Percentiles rank a stretch among this genome's conserved stretches.
Evolutionary conservation across 2,329 filamentous ascomycete species (phyloP).

Genomic region (Trichoderma oligosporum): DNA sequence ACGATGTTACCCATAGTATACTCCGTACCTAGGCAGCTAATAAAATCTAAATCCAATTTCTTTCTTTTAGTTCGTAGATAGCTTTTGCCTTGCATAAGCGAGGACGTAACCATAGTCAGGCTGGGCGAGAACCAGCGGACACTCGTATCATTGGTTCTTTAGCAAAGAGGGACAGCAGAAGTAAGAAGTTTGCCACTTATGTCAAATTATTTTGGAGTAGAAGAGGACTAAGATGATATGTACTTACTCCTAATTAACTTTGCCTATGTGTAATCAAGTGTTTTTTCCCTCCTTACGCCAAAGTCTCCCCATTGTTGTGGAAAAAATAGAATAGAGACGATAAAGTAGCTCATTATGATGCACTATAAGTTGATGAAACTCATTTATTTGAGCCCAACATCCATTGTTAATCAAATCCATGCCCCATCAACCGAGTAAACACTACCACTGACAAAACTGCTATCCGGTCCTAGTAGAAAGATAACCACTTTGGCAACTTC

Average conservation of each 20-base stretch:
- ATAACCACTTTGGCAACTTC: conserved; percentile 35
- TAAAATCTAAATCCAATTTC: neutral
- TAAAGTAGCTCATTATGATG: too few relatives aligned
- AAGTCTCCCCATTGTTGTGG: too few relatives aligned
- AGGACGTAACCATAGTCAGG: neutral
- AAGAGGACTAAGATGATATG: neutral
- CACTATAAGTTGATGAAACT: neutral
- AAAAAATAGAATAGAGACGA: too few relatives aligned
- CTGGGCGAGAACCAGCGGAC: neutral
- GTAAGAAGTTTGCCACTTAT: neutral
- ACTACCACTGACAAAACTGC: conserved; percentile 36
- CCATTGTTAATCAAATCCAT: conserved; percentile 30
- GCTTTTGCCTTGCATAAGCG: neutral
- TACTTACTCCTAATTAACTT: neutral
- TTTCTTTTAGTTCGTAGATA: neutral
- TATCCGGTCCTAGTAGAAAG: conserved; percentile 37
- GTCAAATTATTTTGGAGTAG: neutral
- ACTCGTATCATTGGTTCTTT: neutral
- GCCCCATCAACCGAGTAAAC: conserved; percentile 46
- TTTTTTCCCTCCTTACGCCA: neutral
- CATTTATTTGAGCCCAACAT: neutral
- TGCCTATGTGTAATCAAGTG: neutral
- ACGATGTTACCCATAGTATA: too few relatives aligned
- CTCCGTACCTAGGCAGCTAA: too few relatives aligned
- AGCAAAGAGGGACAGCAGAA: neutral